Conservation (phyloP, 495 filamentous ascomycete genomes). For the Parathielavia appendiculata region DNA sequence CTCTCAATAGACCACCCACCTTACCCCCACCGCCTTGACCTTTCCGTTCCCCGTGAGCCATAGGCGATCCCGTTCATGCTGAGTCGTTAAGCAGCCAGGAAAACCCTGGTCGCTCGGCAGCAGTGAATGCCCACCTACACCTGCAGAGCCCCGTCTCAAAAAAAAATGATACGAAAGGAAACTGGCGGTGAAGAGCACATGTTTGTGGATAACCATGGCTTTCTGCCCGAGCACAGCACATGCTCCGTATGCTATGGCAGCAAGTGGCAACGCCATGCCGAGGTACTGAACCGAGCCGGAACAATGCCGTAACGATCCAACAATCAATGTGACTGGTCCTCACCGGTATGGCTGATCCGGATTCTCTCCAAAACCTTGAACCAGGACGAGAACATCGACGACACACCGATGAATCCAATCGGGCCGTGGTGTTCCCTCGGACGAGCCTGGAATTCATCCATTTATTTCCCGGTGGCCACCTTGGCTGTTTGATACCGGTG, state of each 20-base stretch:
- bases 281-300: too few species aligned
- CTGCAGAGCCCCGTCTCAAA: background rate
- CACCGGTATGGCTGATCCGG: background rate
- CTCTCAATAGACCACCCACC: background rate
- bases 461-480: background rate
- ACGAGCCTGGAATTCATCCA: background rate
- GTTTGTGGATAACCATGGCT: background rate
- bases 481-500: too few species aligned
- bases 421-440: background rate
- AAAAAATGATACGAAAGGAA: background rate
- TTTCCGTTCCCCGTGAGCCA: slow-evolving; percentile 12
- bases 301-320: too few species aligned
- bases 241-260: too few species aligned
- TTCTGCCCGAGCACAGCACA: too few species aligned
- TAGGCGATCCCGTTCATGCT: background rate
- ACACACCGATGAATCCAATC: background rate
- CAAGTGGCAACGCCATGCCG: background rate
- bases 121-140: background rate
- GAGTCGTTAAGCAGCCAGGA: too few species aligned
- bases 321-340: background rate
- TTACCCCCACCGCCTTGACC: background rate
- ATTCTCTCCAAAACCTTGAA: too few species aligned
- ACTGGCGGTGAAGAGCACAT: background rate
- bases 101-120: background rate
- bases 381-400: background rate